Evolutionary conservation across 1,284 basidiomycete genomes (phyloP).

Genomic region (Cutaneotrichosporon dermatis): DNA sequence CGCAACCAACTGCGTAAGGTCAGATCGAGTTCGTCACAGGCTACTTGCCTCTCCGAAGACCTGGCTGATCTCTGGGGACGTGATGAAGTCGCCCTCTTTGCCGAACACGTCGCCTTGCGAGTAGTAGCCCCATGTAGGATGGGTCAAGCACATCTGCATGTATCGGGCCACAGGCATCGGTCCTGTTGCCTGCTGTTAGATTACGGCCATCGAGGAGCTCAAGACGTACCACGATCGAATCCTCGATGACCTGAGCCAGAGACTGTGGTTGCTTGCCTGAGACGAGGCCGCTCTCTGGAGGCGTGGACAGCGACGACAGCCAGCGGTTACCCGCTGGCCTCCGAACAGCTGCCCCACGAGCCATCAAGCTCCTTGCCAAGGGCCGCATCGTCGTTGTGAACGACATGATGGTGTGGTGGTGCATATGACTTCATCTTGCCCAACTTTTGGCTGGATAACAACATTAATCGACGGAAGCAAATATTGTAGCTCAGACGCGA

Average conservation of each 20-base stretch:
- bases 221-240: conserved; percentile 6
- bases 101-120: conserved; percentile 78
- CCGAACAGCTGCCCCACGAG: too few species aligned
- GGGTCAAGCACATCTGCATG: conserved; percentile 80
- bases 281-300: neutral
- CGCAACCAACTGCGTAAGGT: conserved; percentile 62
- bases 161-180: conserved; percentile 80
- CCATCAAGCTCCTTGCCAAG: neutral
- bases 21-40: neutral
- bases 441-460: neutral
- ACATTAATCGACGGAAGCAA: neutral
- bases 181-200: conserved; percentile 63
- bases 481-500: neutral
- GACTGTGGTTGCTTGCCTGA: neutral
- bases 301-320: conserved; percentile 52
- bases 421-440: neutral
- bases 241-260: conserved; percentile 15
- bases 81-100: conserved; percentile 85
- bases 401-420: neutral
- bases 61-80: conserved; percentile 94
- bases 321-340: too few species aligned
- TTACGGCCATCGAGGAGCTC: neutral
- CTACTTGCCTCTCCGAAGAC: conserved; percentile 78
- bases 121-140: conserved; percentile 87
- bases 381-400: neutral